Base-by-base conservation (phyloP, 1,284 basidiomycete genomes). In the Albatrellus sp. region DNA sequence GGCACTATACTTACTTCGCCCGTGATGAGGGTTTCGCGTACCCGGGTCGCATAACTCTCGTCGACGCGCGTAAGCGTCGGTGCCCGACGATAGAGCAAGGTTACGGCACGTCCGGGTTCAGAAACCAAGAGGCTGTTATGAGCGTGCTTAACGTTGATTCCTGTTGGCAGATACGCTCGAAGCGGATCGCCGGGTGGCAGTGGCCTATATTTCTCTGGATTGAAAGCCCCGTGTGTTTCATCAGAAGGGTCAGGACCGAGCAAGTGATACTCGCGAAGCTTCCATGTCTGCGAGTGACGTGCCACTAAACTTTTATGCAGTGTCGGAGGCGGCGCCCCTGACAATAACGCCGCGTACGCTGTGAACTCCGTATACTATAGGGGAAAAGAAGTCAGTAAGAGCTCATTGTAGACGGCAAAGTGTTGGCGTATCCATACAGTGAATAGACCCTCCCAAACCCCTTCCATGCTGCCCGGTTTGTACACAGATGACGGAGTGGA, bases 251-350 rank as follows among this genome's bases (percentile, higher is more conserved):
- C 54, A 11, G 54, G 45, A 12, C 53, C 54, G 37, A 70, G 52
- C 11, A 83, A 63, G 54, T 83, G 73, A 52, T 86, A 75, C 59
- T 87, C 83, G 29, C 75, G 73, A 13, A 87, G 61, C 55, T 75
- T 80, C 82, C 83, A 86, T 0, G 80, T 81, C 55, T 87, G 84
- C n/a, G 69, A 71, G 54, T 86, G 81, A 49, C 77, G 69, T 3
- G 76, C 79, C 12, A 82, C 69, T 40, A 75, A 60, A 48, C 73
- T 73, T 31, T 70, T 66, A 43, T 75, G 69, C 10, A 85, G 60
- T 8, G 69, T 65, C 0, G 64, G 57, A 0, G 84, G 81, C 2
- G 73, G 60, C 0, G 67, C 78, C 14, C 80, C 84, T 3, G 69
- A 67, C 16, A 86, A 65, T 31, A 87, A 57, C n/a, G 66, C 64